Percentiles rank a stretch among this genome's conserved stretches.
These are phyloP conservation scores for Viola pubescens DNA, from an alignment of 441 rosid species.

Conservation along the genomic window DNA sequence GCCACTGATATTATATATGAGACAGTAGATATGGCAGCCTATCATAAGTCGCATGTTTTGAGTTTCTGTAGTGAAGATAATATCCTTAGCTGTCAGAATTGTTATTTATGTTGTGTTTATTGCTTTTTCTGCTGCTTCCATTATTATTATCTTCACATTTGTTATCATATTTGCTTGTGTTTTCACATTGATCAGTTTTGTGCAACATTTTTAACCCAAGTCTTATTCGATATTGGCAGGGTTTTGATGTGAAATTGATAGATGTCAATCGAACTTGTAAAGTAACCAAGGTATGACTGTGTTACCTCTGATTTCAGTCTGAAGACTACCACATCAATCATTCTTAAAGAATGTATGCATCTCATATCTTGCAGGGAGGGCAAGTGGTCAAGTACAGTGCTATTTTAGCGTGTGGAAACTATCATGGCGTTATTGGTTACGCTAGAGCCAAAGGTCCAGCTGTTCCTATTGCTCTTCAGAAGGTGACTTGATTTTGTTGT, in stretches of 20 bases:
- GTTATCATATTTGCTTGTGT: too few relatives aligned
- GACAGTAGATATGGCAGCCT: too few relatives aligned
- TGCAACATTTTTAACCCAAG: slow-evolving; percentile 6
- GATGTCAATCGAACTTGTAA: slow-evolving; percentile 83
- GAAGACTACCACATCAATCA: too few relatives aligned
- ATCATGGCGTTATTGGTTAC: slow-evolving; percentile 77
- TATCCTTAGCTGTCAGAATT: neutral
- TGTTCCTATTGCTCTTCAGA: slow-evolving; percentile 70
- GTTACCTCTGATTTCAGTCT: too few relatives aligned
- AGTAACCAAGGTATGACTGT: slow-evolving; percentile 70
- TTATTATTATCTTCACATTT: neutral
- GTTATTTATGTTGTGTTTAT: neutral
- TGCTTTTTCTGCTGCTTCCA: too few relatives aligned
- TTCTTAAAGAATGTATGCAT: too few relatives aligned
- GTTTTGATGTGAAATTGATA: slow-evolving; percentile 77
- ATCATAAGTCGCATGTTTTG: neutral
- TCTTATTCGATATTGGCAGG: slow-evolving; percentile 38
- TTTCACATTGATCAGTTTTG: too few relatives aligned
- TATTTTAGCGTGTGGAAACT: slow-evolving; percentile 81
- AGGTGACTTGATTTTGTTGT: slow-evolving; percentile 33
- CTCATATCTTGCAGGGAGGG: slow-evolving; percentile 44
- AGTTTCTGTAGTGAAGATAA: neutral
- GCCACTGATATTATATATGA: too few relatives aligned
- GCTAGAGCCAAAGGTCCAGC: slow-evolving; percentile 85
- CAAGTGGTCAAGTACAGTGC: slow-evolving; percentile 76